Evolutionary conservation across 2,329 filamentous ascomycete genomes (phyloP), one percentile per base, ranked within the genome.

Genomic region (Ascochyta fabae): DNA sequence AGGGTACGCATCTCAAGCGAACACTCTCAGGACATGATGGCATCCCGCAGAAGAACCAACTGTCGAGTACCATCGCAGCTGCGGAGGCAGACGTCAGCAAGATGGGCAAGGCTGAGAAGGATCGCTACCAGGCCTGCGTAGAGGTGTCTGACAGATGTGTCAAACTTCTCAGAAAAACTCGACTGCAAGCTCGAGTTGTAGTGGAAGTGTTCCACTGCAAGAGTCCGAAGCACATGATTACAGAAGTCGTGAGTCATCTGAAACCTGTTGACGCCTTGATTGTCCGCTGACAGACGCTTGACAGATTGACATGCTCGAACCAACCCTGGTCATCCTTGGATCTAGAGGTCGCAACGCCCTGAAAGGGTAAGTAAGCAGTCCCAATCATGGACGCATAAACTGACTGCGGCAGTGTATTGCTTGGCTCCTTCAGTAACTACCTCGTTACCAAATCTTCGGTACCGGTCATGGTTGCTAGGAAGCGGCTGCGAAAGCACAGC

Each of bases 191-290:
- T 44, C 87, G 92, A 54, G 90, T 97, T 43, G 92, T 96, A 46
- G 89, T 99, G 31, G 95, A 99, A 77, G 94, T 98, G 26, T 89
- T 99, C 64, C 95, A 98, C 77, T 98, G 95, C 87, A 98, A 97
- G 82, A 97, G 91, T 70, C 92, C 95, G 4, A 94, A 95, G 75
- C 93, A 97, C 74, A 84, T 98, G 80, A 92, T 99, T 61, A 96
- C 92, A 0, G 95, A 98, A 80, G 92, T 97, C 65, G 84, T 86
- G 70, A 76, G 83, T 79, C 43, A 33, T 34, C 52, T 48, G 43
- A 52, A 53, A 66, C 57, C 39, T 27, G 6, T 38, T 56, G 48
- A 60, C 39, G 60, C 50, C 44, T 43, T 54, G 44, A 41, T 40
- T 38, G 51, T 24, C 26, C 56, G 50, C 70, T 76, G 64, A 75